Evolutionary conservation across 768 basidiomycete species (phyloP).

Genomic region (Lyophyllum shimeji): DNA sequence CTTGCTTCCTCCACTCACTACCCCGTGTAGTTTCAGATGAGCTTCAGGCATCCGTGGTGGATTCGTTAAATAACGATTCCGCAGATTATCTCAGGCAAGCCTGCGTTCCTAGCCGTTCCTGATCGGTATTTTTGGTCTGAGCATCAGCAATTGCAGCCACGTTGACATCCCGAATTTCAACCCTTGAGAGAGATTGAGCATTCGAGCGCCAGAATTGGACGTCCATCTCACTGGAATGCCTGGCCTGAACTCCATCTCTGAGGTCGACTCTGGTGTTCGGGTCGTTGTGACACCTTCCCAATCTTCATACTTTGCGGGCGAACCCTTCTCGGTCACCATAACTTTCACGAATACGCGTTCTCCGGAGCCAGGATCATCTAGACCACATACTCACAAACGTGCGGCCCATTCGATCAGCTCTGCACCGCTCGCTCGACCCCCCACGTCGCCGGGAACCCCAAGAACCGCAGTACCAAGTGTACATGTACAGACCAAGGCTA

Average conservation of each 20-base stretch:
- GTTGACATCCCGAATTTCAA: not conserved
- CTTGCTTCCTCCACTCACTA: not conserved
- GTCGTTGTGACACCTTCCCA: constrained; percentile 78
- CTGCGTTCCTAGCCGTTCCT: not conserved
- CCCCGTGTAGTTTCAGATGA: not conserved
- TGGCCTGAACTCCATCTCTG: constrained; percentile 18
- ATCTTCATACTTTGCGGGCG: constrained; percentile 92
- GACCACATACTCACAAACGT: constrained; percentile 54
- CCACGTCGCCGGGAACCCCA: constrained; percentile 75
- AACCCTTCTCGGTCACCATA: constrained; percentile 80
- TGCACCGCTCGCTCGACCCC: constrained; percentile 77
- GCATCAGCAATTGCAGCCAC: constrained; percentile 3
- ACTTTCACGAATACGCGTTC: constrained; percentile 83
- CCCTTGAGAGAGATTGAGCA: not conserved
- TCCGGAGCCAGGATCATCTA: constrained; percentile 38
- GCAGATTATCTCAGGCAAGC: not conserved
- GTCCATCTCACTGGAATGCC: constrained; percentile 18
- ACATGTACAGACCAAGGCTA: constrained; percentile 19
- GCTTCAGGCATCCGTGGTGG: not conserved
- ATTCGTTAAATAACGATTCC: too few species aligned
- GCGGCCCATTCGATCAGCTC: constrained; percentile 81
- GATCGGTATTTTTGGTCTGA: constrained; percentile 1
- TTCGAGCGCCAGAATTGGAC: not conserved
- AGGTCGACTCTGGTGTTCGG: constrained; percentile 53
- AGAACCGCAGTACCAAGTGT: constrained; percentile 29